phyloP scores from a whole-genome alignment of 805 yeast genomes.

The Teunomyces funiuensis region DNA sequence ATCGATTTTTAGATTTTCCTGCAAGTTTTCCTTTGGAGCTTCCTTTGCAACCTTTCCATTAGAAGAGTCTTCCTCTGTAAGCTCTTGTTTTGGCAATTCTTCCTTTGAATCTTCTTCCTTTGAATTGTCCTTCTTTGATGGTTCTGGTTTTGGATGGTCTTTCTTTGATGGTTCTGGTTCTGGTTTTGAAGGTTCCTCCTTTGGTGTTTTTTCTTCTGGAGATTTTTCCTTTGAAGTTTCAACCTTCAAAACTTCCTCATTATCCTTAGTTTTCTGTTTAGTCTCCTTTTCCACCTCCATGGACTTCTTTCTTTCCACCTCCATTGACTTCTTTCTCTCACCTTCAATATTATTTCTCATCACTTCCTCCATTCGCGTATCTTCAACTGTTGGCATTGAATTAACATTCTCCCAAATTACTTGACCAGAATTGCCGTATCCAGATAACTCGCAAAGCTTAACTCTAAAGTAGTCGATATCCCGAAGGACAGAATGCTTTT shows the following conservation, averaged over 20 bases:
- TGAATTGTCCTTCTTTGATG: neutral
- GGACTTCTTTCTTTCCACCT: neutral
- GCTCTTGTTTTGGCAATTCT: neutral
- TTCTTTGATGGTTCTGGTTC: neutral
- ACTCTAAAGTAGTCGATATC: slow-evolving; percentile 66
- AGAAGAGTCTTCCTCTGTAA: neutral
- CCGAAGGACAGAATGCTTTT: slow-evolving; percentile 52
- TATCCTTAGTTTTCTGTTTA: neutral
- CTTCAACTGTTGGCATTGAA: slow-evolving; percentile 50
- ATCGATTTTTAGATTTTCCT: no score
- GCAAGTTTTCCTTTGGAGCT: neutral
- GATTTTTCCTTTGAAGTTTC: no score
- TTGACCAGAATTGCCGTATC: slow-evolving; percentile 62
- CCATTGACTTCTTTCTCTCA: slow-evolving; percentile 13
- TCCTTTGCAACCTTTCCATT: neutral
- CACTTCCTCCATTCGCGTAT: slow-evolving; percentile 44
- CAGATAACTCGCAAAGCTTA: slow-evolving; percentile 57
- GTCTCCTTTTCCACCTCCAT: neutral
- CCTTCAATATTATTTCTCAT: slow-evolving; percentile 42
- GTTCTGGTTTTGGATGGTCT: neutral
- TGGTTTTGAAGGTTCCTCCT: neutral
- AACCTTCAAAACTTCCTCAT: no score
- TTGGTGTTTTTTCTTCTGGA: neutral
- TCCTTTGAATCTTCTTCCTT: neutral
- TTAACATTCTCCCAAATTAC: slow-evolving; percentile 62